These are phyloP conservation scores for Lentinula detonsa DNA, from an alignment of 768 basidiomycete species.

Conservation along the genomic window DNA sequence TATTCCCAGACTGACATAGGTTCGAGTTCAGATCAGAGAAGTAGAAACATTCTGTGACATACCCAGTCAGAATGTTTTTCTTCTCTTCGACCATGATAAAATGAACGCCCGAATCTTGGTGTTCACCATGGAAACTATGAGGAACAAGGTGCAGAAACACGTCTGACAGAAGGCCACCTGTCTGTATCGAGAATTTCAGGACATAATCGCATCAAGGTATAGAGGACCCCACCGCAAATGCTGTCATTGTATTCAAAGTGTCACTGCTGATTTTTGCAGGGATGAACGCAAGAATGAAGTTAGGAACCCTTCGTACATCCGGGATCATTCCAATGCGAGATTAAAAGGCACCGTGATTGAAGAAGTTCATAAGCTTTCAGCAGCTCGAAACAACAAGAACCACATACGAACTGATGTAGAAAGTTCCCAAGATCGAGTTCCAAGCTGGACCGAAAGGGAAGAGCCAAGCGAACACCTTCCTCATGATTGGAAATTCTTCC, in stretches of 20 bases:
- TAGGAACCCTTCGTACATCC: slow-evolving; percentile 61
- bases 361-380: background rate
- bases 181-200: slow-evolving; percentile 34
- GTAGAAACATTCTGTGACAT: background rate
- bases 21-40: background rate
- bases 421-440: slow-evolving; percentile 87
- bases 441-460: slow-evolving; percentile 90
- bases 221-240: slow-evolving; percentile 66
- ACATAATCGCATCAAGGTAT: slow-evolving; percentile 6
- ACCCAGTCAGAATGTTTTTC: slow-evolving; percentile 89
- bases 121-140: slow-evolving; percentile 88
- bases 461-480: slow-evolving; percentile 69
- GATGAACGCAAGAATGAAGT: slow-evolving; percentile 92
- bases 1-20: slow-evolving; percentile 57
- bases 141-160: slow-evolving; percentile 91
- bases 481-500: slow-evolving; percentile 68
- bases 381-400: slow-evolving; percentile 4
- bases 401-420: slow-evolving; percentile 93
- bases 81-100: slow-evolving; percentile 87
- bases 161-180: slow-evolving; percentile 88
- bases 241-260: slow-evolving; percentile 91
- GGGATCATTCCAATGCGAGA: background rate
- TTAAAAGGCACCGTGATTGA: slow-evolving; percentile 2
- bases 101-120: slow-evolving; percentile 64
- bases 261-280: slow-evolving; percentile 80